Percentiles rank a stretch among this genome's conserved stretches.
These are phyloP conservation scores for Aspergillus sclerotialis DNA, from an alignment of 2,329 filamentous ascomycete genomes.

Conservation along the genomic window DNA sequence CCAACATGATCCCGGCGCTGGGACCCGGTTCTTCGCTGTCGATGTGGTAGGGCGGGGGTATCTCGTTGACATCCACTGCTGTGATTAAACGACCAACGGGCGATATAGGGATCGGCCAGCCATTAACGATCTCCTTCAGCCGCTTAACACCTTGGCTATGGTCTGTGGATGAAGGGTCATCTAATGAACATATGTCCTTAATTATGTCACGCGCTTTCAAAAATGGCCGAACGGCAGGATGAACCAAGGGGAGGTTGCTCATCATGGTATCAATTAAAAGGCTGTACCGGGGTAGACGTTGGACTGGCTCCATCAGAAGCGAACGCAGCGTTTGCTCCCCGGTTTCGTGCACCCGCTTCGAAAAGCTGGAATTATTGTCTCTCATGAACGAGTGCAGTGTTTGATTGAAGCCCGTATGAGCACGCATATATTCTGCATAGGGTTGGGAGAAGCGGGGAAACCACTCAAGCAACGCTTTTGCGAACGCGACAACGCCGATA, in stretches of 20 bases:
- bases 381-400: constrained; percentile 71
- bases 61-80: constrained; percentile 71
- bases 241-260: constrained; percentile 72
- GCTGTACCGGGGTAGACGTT: constrained; percentile 88
- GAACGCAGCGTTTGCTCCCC: constrained; percentile 90
- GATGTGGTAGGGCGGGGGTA: constrained; percentile 63
- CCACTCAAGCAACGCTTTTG: constrained; percentile 78
- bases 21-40: constrained; percentile 36
- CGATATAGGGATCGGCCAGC: constrained; percentile 66
- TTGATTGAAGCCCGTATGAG: constrained; percentile 79
- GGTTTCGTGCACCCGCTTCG: constrained; percentile 68
- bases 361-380: constrained; percentile 73
- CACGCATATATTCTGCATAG: constrained; percentile 88
- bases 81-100: constrained; percentile 72
- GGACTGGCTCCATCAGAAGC: constrained; percentile 90
- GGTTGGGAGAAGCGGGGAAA: constrained; percentile 87
- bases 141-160: constrained; percentile 68
- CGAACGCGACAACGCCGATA: constrained; percentile 70
- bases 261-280: constrained; percentile 95
- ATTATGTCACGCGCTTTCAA: constrained; percentile 89
- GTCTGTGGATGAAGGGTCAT: constrained; percentile 58
- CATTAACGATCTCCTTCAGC: constrained; percentile 67
- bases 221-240: constrained; percentile 75
- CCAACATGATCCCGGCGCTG: constrained; percentile 63
- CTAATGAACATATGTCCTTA: constrained; percentile 92